Evolutionary conservation across 169 alveolate genomes (phyloP), one percentile per base, ranked within the genome.

Genomic region (Plasmodium relictum): DNA sequence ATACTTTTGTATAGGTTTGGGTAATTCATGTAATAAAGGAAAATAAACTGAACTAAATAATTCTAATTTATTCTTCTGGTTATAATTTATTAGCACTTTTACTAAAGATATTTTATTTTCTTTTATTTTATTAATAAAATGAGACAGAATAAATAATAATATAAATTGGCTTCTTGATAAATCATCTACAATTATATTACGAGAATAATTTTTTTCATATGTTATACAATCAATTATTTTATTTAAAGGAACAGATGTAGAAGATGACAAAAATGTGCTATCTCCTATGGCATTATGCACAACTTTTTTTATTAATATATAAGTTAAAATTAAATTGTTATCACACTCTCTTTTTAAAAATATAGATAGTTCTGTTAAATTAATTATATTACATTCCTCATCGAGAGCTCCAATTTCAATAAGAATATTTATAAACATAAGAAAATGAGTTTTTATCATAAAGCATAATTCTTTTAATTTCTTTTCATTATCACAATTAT

Each of bases 341-440:
- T 94, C 95, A 56, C 83, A 94, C 20, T 85, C 83, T 31, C 86
- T 92, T 63, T 93, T 73, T 18, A 92, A 89, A 31, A 94, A 74
- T 52, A 94, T 54, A 26, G 95, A 86, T 45, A 92, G 72, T 54
- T 92, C 96, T 58, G 93, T 92, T 62, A 94, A 89, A 45, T 93
- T 93, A 22, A 86, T 70, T 63, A 92, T 70, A 31, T 88, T 69
- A 10, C 96, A 92, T 18, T 89, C 85, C 18, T 76, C 83, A 88
- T 94, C 96, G 41, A 94, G 24, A n/a, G 93, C 76, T 22, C 93
- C 96, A 66, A 92, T 89, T 58, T 73, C 85, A 54, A 94, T 69
- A 45, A 94, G 88, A 22, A 88, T 92, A 69, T 94, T 94, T 72
- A 90, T 68, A 66, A 73, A 88, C 16, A 92, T 73, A 22, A 89